Conservation (phyloP, 2,329 filamentous ascomycete genomes). For the Alternaria brassicae region DNA sequence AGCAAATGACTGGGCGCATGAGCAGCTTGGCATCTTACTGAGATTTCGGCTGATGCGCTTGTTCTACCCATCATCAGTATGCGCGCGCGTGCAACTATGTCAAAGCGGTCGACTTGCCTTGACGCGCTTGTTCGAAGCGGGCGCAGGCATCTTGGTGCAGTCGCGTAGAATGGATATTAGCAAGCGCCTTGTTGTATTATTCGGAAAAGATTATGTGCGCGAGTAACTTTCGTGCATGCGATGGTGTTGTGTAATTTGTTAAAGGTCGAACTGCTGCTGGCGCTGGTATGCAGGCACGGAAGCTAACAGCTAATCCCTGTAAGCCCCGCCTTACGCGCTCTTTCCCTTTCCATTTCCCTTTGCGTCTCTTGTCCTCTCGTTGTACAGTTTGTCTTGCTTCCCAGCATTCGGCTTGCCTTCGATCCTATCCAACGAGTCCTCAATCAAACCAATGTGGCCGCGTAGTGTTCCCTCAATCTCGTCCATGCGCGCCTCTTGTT, state of each 20-base stretch:
- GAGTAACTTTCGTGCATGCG: neutral
- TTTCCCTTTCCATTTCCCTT: constrained; percentile 7
- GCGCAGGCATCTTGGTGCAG: constrained; percentile 57
- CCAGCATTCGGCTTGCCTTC: constrained; percentile 50
- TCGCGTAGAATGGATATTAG: neutral
- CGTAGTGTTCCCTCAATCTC: constrained; percentile 57
- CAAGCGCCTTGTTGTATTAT: neutral
- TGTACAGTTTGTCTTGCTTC: constrained; percentile 48
- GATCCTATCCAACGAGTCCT: constrained; percentile 54
- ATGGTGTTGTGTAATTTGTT: neutral
- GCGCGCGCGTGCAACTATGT: neutral
- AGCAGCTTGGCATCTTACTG: constrained; percentile 28
- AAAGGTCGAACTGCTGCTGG: neutral
- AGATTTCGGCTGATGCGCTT: constrained; percentile 52
- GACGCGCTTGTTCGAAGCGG: constrained; percentile 63
- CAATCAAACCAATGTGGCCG: constrained; percentile 57
- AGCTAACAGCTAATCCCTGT: constrained; percentile 20
- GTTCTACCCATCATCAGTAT: constrained; percentile 42
- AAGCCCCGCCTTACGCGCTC: constrained; percentile 5
- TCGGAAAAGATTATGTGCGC: neutral
- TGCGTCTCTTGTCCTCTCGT: constrained; percentile 12
- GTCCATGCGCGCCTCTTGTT: constrained; percentile 57
- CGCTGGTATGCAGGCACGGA: neutral
- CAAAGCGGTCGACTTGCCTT: constrained; percentile 32
- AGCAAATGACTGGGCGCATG: constrained; percentile 16